These are phyloP conservation scores for Diaporthe destruens DNA, from an alignment of 2,329 filamentous ascomycete species.

Conservation along the genomic window DNA sequence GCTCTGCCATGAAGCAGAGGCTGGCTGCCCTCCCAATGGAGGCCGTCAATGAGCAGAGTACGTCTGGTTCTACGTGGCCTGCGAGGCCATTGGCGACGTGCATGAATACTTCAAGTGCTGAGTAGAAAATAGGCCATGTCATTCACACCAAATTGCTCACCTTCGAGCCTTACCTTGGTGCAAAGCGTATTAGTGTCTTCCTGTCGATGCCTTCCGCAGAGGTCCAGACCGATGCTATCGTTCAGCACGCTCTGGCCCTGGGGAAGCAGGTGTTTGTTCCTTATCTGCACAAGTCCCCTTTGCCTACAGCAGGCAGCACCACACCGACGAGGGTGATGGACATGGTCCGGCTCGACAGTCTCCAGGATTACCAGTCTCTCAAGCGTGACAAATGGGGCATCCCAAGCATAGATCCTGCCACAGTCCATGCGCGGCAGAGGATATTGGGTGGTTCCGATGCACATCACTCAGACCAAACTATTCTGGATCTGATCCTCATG, in stretches of 20 bases:
- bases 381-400: constrained; percentile 91
- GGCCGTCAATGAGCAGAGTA: constrained; percentile 78
- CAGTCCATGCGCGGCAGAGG: constrained; percentile 76
- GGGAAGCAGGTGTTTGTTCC: constrained; percentile 94
- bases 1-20: constrained; percentile 75
- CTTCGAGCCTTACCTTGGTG: constrained; percentile 80
- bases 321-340: constrained; percentile 85
- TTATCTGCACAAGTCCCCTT: constrained; percentile 78
- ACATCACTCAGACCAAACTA: constrained; percentile 56
- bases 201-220: constrained; percentile 93
- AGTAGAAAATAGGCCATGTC: constrained; percentile 65
- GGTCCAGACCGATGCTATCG: constrained; percentile 85
- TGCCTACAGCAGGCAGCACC: constrained; percentile 53
- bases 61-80: constrained; percentile 47
- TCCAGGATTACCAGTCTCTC: constrained; percentile 83
- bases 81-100: constrained; percentile 44
- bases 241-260: constrained; percentile 79
- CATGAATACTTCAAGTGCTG: constrained; percentile 27
- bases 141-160: constrained; percentile 75
- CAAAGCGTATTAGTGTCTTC: constrained; percentile 85
- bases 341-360: constrained; percentile 83
- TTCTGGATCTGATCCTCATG: constrained; percentile 88
- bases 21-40: constrained; percentile 73
- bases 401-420: constrained; percentile 79
- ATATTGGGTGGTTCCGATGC: constrained; percentile 75